Conservation (phyloP, 2,329 filamentous ascomycete genomes). For the Monilinia vaccinii-corymbosi region DNA sequence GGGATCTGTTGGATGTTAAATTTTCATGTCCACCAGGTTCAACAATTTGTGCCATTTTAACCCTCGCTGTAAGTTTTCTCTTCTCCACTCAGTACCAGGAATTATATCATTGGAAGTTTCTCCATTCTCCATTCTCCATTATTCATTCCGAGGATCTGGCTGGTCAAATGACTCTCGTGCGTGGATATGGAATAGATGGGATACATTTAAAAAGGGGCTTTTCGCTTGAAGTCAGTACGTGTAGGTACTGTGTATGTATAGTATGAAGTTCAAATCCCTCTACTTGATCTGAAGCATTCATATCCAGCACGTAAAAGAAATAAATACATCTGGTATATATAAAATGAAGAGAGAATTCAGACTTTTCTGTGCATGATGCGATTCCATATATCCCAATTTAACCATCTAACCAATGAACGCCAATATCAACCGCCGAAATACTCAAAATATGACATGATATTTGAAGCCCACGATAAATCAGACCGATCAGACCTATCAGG, state of each 20-base stretch:
- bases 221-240: not conserved
- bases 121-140: no score
- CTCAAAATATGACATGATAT: not conserved
- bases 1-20: no score
- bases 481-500: not conserved
- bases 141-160: no score
- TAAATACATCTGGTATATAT: not conserved
- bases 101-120: not conserved
- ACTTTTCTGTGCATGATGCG: not conserved
- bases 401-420: not conserved
- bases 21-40: no score
- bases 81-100: not conserved
- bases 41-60: no score
- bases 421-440: not conserved
- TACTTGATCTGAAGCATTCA: not conserved
- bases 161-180: not conserved
- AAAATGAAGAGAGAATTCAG: not conserved
- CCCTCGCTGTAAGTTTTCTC: no score
- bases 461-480: not conserved
- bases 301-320: not conserved
- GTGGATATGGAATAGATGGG: no score
- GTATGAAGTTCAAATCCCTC: not conserved
- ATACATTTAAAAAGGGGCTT: not conserved
- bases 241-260: not conserved
- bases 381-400: not conserved